Base-by-base conservation (phyloP, 2,329 filamentous ascomycete species). In the Gnomoniopsis sp. region DNA sequence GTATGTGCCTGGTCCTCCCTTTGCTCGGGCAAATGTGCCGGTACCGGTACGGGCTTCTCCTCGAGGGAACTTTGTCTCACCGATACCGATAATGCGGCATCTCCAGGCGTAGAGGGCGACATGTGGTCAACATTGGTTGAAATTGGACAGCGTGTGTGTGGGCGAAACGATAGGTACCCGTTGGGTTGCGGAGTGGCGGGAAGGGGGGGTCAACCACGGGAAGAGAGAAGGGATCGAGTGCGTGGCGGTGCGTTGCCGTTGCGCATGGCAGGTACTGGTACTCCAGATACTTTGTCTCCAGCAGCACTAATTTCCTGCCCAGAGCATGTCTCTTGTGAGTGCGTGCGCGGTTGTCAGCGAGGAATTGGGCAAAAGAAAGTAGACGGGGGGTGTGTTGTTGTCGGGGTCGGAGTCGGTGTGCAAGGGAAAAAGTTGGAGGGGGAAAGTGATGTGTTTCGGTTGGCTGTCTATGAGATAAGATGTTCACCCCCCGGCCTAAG, bases 71-170 rank as follows among this genome's bases (percentile, higher is more conserved):
- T 43, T 26, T 26, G 57, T 54, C 57, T 62, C 54, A 61, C 49
- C 71, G 70, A 68, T 61, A 61, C 55, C 55, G 55, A 53, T 58
- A 58, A 69, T 80, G 80, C 77, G 79, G 78, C 79, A 83, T 82
- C 79, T 80, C 81, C 78, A 74, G 72, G 72, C 70, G 74, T 71
- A 71, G 70, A 71, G 71, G 74, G 73, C 75, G 80, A 84, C 81
- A 84, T 84, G 81, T 78, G 80, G 75, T 74, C 72, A 74, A 79
- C 81, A 84, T 84, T 61, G 59, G 59, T 50, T 46, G 59, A 73
- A 77, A 79, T 77, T 75, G 71, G 65, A 62, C 61, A 60, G 65
- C 65, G 55, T 58, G 54, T 62, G 61, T 65, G 66, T 67, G 66
- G 64, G 65, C 65, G 65, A 58, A 62, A 65, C 66, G 66, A 65